A percentile compares a stretch with the other conserved stretches of the same genome.
These are phyloP conservation scores for Cladosporium phlei DNA, from an alignment of 2,329 filamentous ascomycete species.

Conservation along the genomic window DNA sequence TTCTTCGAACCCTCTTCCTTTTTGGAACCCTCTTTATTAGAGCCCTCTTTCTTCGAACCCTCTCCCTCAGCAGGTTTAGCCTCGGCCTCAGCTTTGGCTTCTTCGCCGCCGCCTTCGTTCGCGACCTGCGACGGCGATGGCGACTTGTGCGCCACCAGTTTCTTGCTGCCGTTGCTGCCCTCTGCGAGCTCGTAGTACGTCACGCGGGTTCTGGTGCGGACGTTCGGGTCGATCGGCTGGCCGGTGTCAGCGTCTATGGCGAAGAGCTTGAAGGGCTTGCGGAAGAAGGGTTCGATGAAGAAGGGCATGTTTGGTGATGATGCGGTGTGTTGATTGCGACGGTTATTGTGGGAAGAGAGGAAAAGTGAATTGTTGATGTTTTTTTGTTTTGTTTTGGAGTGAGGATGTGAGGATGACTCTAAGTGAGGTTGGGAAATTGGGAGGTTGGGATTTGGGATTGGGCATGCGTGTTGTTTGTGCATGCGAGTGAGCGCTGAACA, in stretches of 20 bases:
- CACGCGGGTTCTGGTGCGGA: constrained; percentile 16
- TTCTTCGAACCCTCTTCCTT: background rate
- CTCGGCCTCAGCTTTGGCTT: no score
- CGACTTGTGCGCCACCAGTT: constrained; percentile 24
- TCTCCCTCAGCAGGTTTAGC: no score
- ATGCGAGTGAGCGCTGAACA: no score
- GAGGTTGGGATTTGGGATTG: no score
- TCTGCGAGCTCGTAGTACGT: constrained; percentile 25
- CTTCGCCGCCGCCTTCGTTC: no score
- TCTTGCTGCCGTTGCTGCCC: constrained; percentile 22
- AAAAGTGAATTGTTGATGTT: no score
- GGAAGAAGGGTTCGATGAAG: constrained; percentile 7
- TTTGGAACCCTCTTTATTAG: background rate
- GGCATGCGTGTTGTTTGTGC: no score
- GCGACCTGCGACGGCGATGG: no score
- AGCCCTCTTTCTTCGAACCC: no score
- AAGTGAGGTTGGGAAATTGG: no score
- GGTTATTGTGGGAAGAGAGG: background rate
- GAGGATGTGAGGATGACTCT: no score
- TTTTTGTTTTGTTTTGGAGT: background rate
- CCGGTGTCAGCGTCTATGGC: constrained; percentile 28
- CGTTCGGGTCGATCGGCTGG: constrained; percentile 21
- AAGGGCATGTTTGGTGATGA: constrained; percentile 3
- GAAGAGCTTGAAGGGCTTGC: constrained; percentile 17
- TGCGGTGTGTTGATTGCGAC: background rate